Percentiles rank a stretch among this genome's conserved stretches.
Evolutionary conservation across 306 rosid genomes (phyloP).

Genomic region (Cucumis cinereus): DNA sequence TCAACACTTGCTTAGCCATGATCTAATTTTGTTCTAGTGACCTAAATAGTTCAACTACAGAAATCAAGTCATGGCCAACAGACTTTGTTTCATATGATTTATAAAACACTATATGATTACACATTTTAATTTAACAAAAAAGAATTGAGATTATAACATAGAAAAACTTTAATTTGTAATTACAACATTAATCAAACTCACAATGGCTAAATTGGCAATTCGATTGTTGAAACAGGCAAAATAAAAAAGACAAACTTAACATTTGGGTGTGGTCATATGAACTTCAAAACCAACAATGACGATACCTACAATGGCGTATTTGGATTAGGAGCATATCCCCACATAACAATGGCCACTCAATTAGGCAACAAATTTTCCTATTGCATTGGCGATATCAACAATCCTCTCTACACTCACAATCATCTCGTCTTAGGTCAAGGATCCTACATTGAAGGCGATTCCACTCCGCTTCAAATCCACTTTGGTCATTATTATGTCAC

Average conservation of each 20-base stretch:
- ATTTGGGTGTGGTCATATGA: slow-evolving; percentile 3
- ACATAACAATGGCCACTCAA: neutral
- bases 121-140: no score
- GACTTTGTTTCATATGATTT: no score
- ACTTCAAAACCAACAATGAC: neutral
- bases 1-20: no score
- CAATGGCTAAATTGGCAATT: neutral
- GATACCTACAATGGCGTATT: neutral
- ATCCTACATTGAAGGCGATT: neutral
- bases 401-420: slow-evolving; percentile 1
- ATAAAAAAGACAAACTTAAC: neutral
- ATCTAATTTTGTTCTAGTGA: no score
- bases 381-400: slow-evolving; percentile 3
- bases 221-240: neutral
- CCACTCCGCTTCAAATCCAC: neutral
- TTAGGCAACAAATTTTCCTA: slow-evolving; percentile 7
- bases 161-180: no score
- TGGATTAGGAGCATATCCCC: neutral
- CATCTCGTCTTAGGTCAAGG: neutral
- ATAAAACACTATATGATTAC: no score
- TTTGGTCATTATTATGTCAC: slow-evolving; percentile 1
- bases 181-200: neutral
- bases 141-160: no score
- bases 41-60: no score
- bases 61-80: no score